These are phyloP conservation scores for Geotrichum citri-aurantii DNA, from an alignment of 1,139 yeast species.

Conservation along the genomic window DNA sequence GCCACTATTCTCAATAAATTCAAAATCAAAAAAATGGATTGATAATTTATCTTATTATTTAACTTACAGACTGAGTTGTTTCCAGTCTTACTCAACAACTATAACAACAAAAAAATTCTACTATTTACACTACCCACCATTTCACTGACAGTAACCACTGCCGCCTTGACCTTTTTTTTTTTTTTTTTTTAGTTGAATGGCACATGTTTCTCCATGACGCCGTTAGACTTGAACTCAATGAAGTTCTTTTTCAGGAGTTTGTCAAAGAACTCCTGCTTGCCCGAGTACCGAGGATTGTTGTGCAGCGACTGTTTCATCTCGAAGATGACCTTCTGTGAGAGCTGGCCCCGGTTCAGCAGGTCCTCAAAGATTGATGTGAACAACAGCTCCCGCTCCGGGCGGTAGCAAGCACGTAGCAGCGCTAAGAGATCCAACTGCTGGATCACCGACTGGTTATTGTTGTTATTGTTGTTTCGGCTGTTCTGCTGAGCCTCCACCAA, in stretches of 20 bases:
- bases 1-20: too few species aligned
- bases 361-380: constrained; percentile 16
- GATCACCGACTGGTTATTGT: constrained; percentile 48
- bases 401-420: constrained; percentile 37
- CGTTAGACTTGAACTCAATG: constrained; percentile 12
- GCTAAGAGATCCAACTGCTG: constrained; percentile 91
- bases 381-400: constrained; percentile 13
- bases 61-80: too few species aligned
- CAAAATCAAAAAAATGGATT: too few species aligned
- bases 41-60: too few species aligned
- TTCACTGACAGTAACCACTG: too few species aligned
- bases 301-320: constrained; percentile 4
- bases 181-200: background rate
- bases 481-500: constrained; percentile 29
- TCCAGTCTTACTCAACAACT: too few species aligned
- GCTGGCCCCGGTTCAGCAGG: constrained; percentile 21
- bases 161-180: too few species aligned
- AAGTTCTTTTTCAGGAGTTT: constrained; percentile 15
- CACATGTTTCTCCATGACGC: background rate
- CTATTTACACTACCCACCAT: too few species aligned
- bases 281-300: constrained; percentile 7
- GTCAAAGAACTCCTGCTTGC: constrained; percentile 12
- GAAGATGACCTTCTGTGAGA: constrained; percentile 6
- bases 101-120: too few species aligned
- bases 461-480: constrained; percentile 50